Conservation (phyloP, 306 rosid genomes). For the Elaeagnus macrophylla region DNA sequence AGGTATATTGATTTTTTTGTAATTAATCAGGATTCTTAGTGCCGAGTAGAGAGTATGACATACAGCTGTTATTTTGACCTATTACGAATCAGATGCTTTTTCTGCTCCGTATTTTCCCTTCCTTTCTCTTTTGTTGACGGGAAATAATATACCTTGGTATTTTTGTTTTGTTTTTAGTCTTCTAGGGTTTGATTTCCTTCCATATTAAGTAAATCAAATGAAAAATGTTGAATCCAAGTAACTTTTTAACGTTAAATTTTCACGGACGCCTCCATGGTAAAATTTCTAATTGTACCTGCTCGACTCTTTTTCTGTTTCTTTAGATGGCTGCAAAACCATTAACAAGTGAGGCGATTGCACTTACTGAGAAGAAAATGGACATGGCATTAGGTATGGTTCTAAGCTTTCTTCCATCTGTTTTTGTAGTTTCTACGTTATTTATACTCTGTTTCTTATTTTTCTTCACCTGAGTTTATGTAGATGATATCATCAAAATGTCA, state of each 20-base stretch:
- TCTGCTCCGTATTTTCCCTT: too few species aligned
- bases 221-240: background rate
- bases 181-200: background rate
- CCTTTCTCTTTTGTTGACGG: too few species aligned
- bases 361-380: slow-evolving; percentile 97
- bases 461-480: slow-evolving; percentile 23
- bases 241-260: background rate
- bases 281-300: background rate
- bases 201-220: too few species aligned
- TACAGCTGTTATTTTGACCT: too few species aligned
- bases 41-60: too few species aligned
- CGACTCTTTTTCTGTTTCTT: background rate
- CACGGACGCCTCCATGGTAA: too few species aligned
- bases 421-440: too few species aligned
- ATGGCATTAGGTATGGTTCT: slow-evolving; percentile 62
- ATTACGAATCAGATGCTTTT: too few species aligned
- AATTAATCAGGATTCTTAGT: too few species aligned
- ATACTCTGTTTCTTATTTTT: background rate
- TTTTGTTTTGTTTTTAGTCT: background rate
- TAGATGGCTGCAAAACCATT: slow-evolving; percentile 83
- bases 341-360: slow-evolving; percentile 61
- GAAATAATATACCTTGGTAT: too few species aligned
- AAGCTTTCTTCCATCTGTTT: background rate
- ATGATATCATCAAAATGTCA: slow-evolving; percentile 78
- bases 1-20: too few species aligned